Evolutionary conservation across 129 eudicot species (phyloP).

Genomic region (Ambrosia trifida): DNA sequence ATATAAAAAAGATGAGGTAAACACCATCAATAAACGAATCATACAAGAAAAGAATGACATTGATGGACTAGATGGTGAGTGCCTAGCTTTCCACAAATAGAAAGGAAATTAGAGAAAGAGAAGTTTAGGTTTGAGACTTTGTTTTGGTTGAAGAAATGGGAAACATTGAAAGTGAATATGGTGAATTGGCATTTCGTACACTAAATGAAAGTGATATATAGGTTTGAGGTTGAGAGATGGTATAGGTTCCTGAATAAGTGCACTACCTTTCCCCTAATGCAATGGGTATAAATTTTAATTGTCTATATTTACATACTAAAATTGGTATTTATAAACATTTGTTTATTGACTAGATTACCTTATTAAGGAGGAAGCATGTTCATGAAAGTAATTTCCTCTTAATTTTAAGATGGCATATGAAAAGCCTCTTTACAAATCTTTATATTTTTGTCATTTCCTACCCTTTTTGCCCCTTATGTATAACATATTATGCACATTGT

Average conservation of each 20-base stretch:
- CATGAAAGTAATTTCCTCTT: no score
- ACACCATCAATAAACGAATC: neutral
- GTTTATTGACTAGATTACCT: no score
- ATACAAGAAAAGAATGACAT: neutral
- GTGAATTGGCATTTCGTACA: conserved; percentile 23
- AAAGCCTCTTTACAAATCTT: no score
- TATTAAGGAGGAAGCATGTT: no score
- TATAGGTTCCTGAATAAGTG: conserved; percentile 33
- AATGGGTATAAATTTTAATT: neutral
- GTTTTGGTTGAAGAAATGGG: conserved; percentile 14
- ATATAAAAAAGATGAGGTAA: neutral
- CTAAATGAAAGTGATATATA: conserved; percentile 17
- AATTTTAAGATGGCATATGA: no score
- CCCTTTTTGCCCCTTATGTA: no score
- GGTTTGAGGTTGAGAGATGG: conserved; percentile 36
- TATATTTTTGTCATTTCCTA: no score
- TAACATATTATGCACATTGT: no score
- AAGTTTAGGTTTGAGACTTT: conserved; percentile 20
- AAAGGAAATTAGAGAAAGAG: neutral
- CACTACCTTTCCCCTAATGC: conserved; percentile 18
- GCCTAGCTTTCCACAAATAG: conserved; percentile 11
- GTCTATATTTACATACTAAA: neutral
- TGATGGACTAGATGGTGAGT: neutral
- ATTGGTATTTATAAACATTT: neutral
- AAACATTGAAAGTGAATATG: conserved; percentile 15